Percentiles rank a stretch among this genome's conserved stretches.
Evolutionary conservation across 768 basidiomycete genomes (phyloP).

Genomic region (Coprinopsis sp.): DNA sequence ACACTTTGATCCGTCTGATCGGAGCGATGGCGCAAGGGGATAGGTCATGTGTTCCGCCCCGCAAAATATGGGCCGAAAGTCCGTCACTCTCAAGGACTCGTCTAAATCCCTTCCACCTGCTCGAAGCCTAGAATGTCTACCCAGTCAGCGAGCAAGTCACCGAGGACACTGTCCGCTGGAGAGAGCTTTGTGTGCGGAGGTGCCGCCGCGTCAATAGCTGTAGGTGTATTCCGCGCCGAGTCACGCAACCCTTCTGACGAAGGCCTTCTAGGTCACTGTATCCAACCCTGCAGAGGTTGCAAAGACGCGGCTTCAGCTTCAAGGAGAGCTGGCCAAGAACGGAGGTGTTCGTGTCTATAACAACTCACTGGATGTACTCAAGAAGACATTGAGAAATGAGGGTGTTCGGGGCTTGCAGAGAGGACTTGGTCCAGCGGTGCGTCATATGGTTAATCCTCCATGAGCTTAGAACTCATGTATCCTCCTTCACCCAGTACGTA

Average conservation of each 20-base stretch:
- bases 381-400: slow-evolving; percentile 86
- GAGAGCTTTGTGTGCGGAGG: slow-evolving; percentile 90
- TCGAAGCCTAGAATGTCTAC: slow-evolving; percentile 10
- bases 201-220: slow-evolving; percentile 87
- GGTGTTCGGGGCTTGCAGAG: slow-evolving; percentile 90
- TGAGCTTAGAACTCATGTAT: slow-evolving; percentile 1
- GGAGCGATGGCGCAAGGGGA: not conserved
- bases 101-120: slow-evolving; percentile 1
- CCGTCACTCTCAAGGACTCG: not conserved
- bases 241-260: slow-evolving; percentile 10
- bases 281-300: slow-evolving; percentile 82
- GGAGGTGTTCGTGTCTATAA: slow-evolving; percentile 78
- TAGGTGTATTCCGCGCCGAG: slow-evolving; percentile 31
- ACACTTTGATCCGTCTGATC: not conserved
- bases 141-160: slow-evolving; percentile 11
- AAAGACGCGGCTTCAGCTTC: slow-evolving; percentile 93
- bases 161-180: slow-evolving; percentile 48
- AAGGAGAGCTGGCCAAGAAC: slow-evolving; percentile 85
- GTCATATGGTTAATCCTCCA: slow-evolving; percentile 19
- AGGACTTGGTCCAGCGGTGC: slow-evolving; percentile 84
- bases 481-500: slow-evolving; percentile 54
- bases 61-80: not conserved
- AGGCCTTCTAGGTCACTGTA: slow-evolving; percentile 57
- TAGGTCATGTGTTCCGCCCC: too few relatives aligned
- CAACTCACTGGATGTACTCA: slow-evolving; percentile 79